A percentile compares a stretch with the other conserved stretches of the same genome.
phyloP scores from a whole-genome alignment of 129 eudicot genomes.

The Flaveria robusta region DNA sequence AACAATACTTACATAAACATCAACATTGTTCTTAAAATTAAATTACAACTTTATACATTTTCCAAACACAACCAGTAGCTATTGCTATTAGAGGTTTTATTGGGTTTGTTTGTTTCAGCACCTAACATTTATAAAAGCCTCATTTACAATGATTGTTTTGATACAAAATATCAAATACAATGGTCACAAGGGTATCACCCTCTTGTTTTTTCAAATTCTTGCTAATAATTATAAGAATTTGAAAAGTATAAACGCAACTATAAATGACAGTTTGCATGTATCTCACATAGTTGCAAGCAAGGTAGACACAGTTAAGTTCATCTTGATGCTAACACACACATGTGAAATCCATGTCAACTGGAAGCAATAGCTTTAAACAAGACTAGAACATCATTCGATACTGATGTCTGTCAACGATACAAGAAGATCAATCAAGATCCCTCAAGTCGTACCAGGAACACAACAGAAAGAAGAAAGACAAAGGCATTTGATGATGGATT shows the following conservation, averaged over 20 bases:
- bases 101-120: too few species aligned
- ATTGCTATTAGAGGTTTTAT: too few species aligned
- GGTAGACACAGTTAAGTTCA: background rate
- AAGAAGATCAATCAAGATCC: background rate
- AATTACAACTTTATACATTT: too few species aligned
- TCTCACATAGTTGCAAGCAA: constrained; percentile 4
- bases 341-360: background rate
- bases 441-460: background rate
- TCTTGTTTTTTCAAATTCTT: background rate
- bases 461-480: background rate
- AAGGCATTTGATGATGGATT: constrained; percentile 4
- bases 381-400: constrained; percentile 2
- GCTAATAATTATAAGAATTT: background rate
- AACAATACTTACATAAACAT: background rate
- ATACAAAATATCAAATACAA: background rate
- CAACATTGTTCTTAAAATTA: background rate
- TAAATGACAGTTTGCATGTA: background rate
- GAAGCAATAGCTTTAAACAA: background rate
- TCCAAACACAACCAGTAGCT: too few species aligned
- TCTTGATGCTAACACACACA: background rate
- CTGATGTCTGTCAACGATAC: background rate
- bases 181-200: background rate
- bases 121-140: too few species aligned
- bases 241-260: background rate
- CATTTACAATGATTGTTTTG: background rate